Evolutionary conservation across 73 alveolate genomes (phyloP).

Genomic region (Blepharisma stoltei): DNA sequence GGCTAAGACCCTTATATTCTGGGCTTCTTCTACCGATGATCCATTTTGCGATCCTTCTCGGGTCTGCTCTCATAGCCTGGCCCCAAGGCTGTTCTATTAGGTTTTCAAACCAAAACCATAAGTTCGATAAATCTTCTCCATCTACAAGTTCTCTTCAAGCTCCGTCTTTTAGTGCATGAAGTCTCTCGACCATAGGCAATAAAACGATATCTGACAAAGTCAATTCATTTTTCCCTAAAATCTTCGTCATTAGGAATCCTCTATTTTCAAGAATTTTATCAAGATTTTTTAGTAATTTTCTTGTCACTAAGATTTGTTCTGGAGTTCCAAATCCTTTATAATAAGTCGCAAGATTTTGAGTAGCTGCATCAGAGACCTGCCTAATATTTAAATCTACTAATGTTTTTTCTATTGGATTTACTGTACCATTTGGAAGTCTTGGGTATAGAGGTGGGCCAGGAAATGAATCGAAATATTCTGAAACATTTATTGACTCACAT

Average conservation of each 20-base stretch:
- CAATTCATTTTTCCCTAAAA: slow-evolving; percentile 3
- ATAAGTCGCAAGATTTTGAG: background rate
- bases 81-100: background rate
- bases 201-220: slow-evolving; percentile 17
- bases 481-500: slow-evolving; percentile 1
- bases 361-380: background rate
- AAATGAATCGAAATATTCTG: slow-evolving; percentile 6
- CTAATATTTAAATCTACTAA: background rate
- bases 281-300: background rate
- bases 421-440: slow-evolving; percentile 7
- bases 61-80: background rate
- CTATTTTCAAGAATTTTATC: background rate
- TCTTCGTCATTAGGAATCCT: background rate
- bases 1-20: background rate
- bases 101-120: slow-evolving; percentile 15
- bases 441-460: slow-evolving; percentile 22
- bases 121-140: background rate
- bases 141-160: background rate
- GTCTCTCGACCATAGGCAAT: slow-evolving; percentile 7
- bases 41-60: background rate
- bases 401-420: background rate
- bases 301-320: background rate
- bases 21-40: background rate
- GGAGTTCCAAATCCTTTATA: background rate
- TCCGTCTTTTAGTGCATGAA: background rate